Conservation (phyloP, 768 basidiomycete genomes). For the Rhodotorula babjevae region DNA sequence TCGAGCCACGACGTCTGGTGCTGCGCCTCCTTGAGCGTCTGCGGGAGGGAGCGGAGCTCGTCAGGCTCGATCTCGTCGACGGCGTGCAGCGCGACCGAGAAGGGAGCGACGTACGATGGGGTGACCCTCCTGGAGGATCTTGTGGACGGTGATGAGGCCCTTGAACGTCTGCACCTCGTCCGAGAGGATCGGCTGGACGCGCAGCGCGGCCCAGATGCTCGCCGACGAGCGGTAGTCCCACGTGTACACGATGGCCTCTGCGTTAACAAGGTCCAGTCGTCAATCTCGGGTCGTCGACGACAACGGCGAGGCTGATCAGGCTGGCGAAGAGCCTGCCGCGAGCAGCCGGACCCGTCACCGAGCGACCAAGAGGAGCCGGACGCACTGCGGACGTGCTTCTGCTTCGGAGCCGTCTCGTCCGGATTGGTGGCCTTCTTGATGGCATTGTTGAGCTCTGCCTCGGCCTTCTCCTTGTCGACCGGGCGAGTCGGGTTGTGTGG, state of each 20-base stretch:
- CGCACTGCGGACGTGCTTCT: constrained; percentile 98
- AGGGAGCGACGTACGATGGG: constrained; percentile 62
- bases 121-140: constrained; percentile 95
- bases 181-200: constrained; percentile 92
- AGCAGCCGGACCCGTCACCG: not conserved
- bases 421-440: constrained; percentile 97
- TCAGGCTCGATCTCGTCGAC: too few relatives aligned
- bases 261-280: not conserved
- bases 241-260: constrained; percentile 97
- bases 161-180: constrained; percentile 99
- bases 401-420: constrained; percentile 94
- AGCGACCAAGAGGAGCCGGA: constrained; percentile 24
- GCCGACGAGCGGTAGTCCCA: constrained; percentile 99
- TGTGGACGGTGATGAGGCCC: constrained; percentile 93
- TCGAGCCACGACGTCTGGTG: constrained; percentile 97
- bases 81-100: not conserved
- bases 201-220: constrained; percentile 94
- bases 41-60: not conserved
- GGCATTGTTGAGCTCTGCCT: constrained; percentile 84
- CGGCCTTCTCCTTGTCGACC: constrained; percentile 97
- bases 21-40: constrained; percentile 96
- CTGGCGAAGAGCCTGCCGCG: not conserved
- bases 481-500: constrained; percentile 69
- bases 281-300: too few relatives aligned
- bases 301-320: too few relatives aligned